These are phyloP conservation scores for Myxozyma vanderwaltii DNA, from an alignment of 805 yeast species.

Conservation along the genomic window DNA sequence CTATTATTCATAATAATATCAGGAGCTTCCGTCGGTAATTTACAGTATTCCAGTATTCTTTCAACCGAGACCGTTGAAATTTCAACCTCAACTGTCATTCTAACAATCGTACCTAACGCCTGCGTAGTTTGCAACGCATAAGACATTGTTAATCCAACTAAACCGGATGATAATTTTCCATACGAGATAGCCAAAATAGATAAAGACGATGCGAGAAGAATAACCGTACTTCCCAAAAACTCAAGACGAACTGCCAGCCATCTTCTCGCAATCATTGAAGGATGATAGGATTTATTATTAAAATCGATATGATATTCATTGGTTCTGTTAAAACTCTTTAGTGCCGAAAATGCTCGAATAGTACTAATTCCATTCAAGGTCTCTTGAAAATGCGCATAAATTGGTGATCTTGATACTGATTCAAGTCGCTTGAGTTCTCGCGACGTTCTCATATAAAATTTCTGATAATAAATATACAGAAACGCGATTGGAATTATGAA, in stretches of 20 bases:
- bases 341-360: conserved; percentile 70
- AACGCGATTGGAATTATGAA: conserved; percentile 68
- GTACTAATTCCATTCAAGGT: conserved; percentile 75
- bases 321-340: conserved; percentile 58
- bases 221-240: conserved; percentile 83
- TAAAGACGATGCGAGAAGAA: conserved; percentile 80
- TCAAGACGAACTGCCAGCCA: conserved; percentile 97
- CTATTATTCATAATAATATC: conserved; percentile 60
- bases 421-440: conserved; percentile 77
- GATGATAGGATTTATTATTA: conserved; percentile 89
- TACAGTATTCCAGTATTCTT: conserved; percentile 84
- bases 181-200: conserved; percentile 67
- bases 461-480: conserved; percentile 69
- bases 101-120: conserved; percentile 91
- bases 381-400: conserved; percentile 81
- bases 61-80: conserved; percentile 96
- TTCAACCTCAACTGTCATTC: conserved; percentile 98
- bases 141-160: conserved; percentile 89
- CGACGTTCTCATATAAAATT: conserved; percentile 65
- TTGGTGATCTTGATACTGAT: conserved; percentile 70
- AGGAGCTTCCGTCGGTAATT: conserved; percentile 78
- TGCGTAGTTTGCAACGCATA: conserved; percentile 92
- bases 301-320: conserved; percentile 65
- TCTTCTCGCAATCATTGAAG: conserved; percentile 87
- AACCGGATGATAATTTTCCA: conserved; percentile 82